Conservation (phyloP, 768 basidiomycete species). For the Dendrothele bispora region DNA sequence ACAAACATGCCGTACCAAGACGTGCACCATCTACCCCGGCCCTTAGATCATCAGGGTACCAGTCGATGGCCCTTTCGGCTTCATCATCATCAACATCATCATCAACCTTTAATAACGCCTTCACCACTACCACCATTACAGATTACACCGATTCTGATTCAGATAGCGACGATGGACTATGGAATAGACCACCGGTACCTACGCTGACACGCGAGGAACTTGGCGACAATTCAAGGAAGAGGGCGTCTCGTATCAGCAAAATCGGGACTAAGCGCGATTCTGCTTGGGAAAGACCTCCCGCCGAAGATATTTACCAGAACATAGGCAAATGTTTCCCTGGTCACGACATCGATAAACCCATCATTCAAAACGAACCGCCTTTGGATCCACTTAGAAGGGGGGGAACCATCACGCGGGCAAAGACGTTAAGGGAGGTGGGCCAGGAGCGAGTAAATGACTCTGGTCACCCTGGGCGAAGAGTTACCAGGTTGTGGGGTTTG, state of each 20-base stretch:
- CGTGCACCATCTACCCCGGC: constrained; percentile 6
- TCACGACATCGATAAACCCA: constrained; percentile 83
- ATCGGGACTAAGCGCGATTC: constrained; percentile 17
- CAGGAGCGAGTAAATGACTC: constrained; percentile 64
- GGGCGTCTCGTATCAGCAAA: constrained; percentile 3
- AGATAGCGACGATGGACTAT: constrained; percentile 23
- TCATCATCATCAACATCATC: not conserved
- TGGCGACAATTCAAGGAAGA: not conserved
- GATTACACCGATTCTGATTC: constrained; percentile 15
- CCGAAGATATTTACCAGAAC: constrained; percentile 78
- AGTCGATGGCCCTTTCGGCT: not conserved
- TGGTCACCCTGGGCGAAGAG: no score
- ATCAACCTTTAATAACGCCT: not conserved
- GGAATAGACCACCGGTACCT: constrained; percentile 34
- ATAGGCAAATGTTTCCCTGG: constrained; percentile 86
- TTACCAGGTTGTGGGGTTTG: constrained; percentile 43
- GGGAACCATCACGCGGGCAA: constrained; percentile 43
- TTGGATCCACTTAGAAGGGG: not conserved
- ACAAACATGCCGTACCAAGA: no score
- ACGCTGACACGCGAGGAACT: no score
- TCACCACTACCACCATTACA: not conserved
- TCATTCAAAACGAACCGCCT: constrained; percentile 52
- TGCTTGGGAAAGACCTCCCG: constrained; percentile 60
- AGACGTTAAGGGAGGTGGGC: constrained; percentile 84
- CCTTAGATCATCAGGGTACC: not conserved